phyloP scores from a whole-genome alignment of 768 basidiomycete genomes.

The Mycena sanguinolenta region DNA sequence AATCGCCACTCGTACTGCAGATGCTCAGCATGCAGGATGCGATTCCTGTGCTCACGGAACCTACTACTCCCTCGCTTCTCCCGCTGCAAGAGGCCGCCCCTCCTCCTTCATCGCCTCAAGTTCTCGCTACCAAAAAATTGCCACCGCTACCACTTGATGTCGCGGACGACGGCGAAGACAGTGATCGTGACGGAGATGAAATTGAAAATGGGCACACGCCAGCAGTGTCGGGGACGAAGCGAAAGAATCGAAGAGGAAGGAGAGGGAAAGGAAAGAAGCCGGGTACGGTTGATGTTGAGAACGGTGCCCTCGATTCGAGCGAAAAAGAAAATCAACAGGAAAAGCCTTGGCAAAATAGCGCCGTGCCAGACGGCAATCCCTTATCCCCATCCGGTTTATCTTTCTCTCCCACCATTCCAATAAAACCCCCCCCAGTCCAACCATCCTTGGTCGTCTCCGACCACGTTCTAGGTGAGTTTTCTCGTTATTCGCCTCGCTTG shows the following conservation, averaged over 20 bases:
- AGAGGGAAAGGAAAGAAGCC: slow-evolving; percentile 68
- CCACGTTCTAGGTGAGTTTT: slow-evolving; percentile 73
- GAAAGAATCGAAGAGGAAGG: slow-evolving; percentile 63
- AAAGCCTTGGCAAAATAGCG: slow-evolving; percentile 45
- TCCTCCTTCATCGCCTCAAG: slow-evolving; percentile 23
- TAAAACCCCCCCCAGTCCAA: slow-evolving; percentile 43
- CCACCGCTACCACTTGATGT: slow-evolving; percentile 37
- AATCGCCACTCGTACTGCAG: background rate
- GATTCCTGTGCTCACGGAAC: background rate
- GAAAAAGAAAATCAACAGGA: slow-evolving; percentile 49
- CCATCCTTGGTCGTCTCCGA: slow-evolving; percentile 82
- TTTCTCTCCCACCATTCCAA: slow-evolving; percentile 42
- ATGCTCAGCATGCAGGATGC: background rate
- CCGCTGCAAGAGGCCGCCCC: background rate
- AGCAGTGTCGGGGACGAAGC: slow-evolving; percentile 58
- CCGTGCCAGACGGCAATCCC: slow-evolving; percentile 36
- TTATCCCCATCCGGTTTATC: slow-evolving; percentile 36
- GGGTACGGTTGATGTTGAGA: slow-evolving; percentile 50
- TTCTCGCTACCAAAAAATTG: slow-evolving; percentile 23
- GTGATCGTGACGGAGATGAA: slow-evolving; percentile 65
- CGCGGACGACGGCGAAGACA: slow-evolving; percentile 66
- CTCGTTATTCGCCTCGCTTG: slow-evolving; percentile 5
- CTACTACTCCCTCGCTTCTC: background rate
- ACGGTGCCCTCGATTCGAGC: slow-evolving; percentile 54
- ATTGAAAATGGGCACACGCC: slow-evolving; percentile 52